Evolutionary conservation across 345 rosid genomes (phyloP), one percentile per base, ranked within the genome.

Genomic region (Eucalyptus decipiens): DNA sequence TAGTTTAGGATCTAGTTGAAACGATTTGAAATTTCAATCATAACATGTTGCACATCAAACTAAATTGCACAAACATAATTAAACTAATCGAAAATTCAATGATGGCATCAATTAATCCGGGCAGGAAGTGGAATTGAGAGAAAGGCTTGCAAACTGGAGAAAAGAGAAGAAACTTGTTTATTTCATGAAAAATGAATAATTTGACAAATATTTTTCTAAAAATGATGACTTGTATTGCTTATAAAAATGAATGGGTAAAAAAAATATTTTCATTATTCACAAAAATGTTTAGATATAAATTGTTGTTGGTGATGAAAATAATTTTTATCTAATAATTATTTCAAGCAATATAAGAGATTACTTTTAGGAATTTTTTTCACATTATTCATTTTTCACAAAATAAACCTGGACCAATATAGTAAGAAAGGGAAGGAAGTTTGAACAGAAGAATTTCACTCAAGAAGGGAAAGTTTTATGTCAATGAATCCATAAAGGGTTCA

Each of bases 371-470:
- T 21, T 52, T 52, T 52, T 52, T 52, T 52, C 2, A 19, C 1
- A 19, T 52, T 52, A 7, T 52, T 52, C 2, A 52, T 52, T 52
- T 52, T 52, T 21, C 24, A 52, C 2, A 52, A 52, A 52, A 52
- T 21, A 19, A 19, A 52, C 1, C n/a, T n/a, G 10, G 24, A 0
- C 8, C 24, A 8, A 52, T 52, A n/a, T 8, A n/a, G 40, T 8
- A 65, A 65, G 21, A 15, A n/a, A n/a, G 21, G 37, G 5, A 65
- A 65, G 76, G 6, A n/a, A 15, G 19, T 65, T 65, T n/a, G 76
- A 19, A 15, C 21, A n/a, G 11, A 65, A 65, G 21, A 65, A 65
- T 65, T 15, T 8, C 9, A 65, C 40, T 4, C 21, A n/a, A 65
- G 40, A 65, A n/a, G 11, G 76, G 76, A 8, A n/a, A 15, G 76